Percentiles rank a stretch among this genome's conserved stretches.
Conservation (phyloP, 192 early-diverging fungal genomes). For the Backusella liffmaniae region DNA sequence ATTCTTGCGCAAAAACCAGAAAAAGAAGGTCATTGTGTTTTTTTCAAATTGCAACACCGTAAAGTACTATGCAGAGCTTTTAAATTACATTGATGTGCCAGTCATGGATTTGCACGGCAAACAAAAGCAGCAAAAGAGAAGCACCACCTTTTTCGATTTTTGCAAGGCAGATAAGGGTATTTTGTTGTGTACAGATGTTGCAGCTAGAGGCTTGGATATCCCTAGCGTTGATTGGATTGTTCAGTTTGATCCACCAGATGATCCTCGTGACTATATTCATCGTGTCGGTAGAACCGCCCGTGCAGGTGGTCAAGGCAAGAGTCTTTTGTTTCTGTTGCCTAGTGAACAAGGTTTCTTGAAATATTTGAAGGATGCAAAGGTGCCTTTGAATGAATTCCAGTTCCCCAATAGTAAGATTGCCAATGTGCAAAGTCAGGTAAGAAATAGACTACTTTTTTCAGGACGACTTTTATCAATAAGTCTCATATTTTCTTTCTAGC, state of each 20-base stretch:
- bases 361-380: slow-evolving; percentile 97
- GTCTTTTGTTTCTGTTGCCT: slow-evolving; percentile 93
- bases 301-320: slow-evolving; percentile 84
- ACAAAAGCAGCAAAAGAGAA: slow-evolving; percentile 98
- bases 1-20: slow-evolving; percentile 96
- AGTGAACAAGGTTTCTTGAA: slow-evolving; percentile 93
- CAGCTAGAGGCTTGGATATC: slow-evolving; percentile 96
- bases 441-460: too few species aligned
- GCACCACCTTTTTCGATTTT: slow-evolving; percentile 99
- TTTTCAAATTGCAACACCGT: slow-evolving; percentile 97
- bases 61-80: slow-evolving; percentile 95
- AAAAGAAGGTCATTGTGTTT: slow-evolving; percentile 98
- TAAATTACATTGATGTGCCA: slow-evolving; percentile 99
- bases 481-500: background rate
- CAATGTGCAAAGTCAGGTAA: slow-evolving; percentile 86
- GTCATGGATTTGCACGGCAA: slow-evolving; percentile 96
- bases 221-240: slow-evolving; percentile 99
- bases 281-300: slow-evolving; percentile 96
- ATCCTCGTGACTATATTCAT: slow-evolving; percentile 96
- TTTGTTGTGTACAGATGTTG: slow-evolving; percentile 95
- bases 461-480: too few species aligned
- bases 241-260: slow-evolving; percentile 99
- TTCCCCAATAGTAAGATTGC: slow-evolving; percentile 93
- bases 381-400: slow-evolving; percentile 99
- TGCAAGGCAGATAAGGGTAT: slow-evolving; percentile 93